These are phyloP conservation scores for Sarocladium oryzae DNA, from an alignment of 2,329 filamentous ascomycete genomes.

Conservation along the genomic window DNA sequence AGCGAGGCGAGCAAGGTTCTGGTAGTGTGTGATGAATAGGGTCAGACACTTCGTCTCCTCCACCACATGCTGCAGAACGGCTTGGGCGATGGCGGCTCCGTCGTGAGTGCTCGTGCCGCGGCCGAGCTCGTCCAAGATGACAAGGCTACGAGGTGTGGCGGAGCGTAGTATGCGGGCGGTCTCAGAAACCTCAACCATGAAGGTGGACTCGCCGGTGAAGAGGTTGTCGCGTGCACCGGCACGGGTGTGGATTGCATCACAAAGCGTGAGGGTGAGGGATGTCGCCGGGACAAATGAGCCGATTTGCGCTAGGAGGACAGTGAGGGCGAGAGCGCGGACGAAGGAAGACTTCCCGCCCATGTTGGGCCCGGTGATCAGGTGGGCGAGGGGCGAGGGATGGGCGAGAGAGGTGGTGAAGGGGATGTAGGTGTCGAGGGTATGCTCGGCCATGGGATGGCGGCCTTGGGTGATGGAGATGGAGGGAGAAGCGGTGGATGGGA, in stretches of 20 bases:
- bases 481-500: conserved; percentile 54
- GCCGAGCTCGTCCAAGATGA: conserved; percentile 92
- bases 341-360: conserved; percentile 99
- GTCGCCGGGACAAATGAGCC: conserved; percentile 88
- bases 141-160: conserved; percentile 75
- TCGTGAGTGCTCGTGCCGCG: conserved; percentile 93
- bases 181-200: conserved; percentile 96
- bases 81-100: conserved; percentile 89
- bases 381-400: conserved; percentile 59
- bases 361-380: conserved; percentile 93
- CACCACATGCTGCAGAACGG: conserved; percentile 80
- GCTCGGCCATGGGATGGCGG: conserved; percentile 93
- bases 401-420: conserved; percentile 76
- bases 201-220: conserved; percentile 88
- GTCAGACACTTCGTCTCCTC: conserved; percentile 69
- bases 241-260: conserved; percentile 89
- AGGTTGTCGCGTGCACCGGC: conserved; percentile 97
- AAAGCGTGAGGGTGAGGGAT: conserved; percentile 66
- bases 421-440: conserved; percentile 83
- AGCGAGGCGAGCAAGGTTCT: conserved; percentile 68
- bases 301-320: conserved; percentile 89
- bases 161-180: conserved; percentile 86
- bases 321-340: conserved; percentile 84
- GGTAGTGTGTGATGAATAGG: conserved; percentile 97
- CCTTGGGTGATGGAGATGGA: conserved; percentile 59